These are phyloP conservation scores for Lichenothelia convexa DNA, from an alignment of 495 filamentous ascomycete genomes.

Conservation along the genomic window DNA sequence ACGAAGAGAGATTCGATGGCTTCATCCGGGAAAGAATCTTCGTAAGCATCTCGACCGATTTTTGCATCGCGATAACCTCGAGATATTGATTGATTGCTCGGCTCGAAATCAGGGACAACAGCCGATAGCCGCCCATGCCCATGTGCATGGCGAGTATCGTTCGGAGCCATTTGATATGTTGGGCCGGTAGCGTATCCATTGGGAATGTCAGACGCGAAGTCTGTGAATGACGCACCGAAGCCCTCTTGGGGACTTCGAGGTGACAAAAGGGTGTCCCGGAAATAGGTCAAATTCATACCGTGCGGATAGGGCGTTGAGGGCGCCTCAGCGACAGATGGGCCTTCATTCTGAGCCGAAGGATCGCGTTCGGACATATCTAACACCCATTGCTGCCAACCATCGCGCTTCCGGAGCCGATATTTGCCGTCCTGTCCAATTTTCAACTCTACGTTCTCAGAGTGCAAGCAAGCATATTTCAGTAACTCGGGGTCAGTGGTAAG, in stretches of 20 bases:
- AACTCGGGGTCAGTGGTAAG: conserved; percentile 55
- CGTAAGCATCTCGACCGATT: conserved; percentile 5
- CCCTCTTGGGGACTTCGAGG: too few relatives aligned
- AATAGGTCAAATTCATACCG: conserved; percentile 8
- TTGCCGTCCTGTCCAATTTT: conserved; percentile 49
- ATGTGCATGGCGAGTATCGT: too few relatives aligned
- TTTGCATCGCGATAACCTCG: not conserved
- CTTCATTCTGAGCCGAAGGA: conserved; percentile 38
- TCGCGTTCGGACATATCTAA: conserved; percentile 43
- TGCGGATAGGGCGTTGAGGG: conserved; percentile 18
- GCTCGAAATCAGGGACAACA: too few relatives aligned
- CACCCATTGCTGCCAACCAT: conserved; percentile 71
- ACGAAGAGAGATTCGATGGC: conserved; percentile 34
- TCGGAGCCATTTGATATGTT: too few relatives aligned
- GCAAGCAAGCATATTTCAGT: conserved; percentile 52
- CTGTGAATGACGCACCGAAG: too few relatives aligned
- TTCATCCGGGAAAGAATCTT: conserved; percentile 33
- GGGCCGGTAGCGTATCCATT: too few relatives aligned
- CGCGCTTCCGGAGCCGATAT: conserved; percentile 58
- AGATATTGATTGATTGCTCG: too few relatives aligned
- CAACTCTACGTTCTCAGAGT: conserved; percentile 53
- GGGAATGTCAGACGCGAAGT: too few relatives aligned
- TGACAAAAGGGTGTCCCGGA: too few relatives aligned
- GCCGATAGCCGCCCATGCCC: too few relatives aligned
- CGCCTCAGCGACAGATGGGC: conserved; percentile 24